Evolutionary conservation across 2,329 filamentous ascomycete genomes (phyloP), one percentile per base, ranked within the genome.

Genomic region (Fusarium fracticaudum): DNA sequence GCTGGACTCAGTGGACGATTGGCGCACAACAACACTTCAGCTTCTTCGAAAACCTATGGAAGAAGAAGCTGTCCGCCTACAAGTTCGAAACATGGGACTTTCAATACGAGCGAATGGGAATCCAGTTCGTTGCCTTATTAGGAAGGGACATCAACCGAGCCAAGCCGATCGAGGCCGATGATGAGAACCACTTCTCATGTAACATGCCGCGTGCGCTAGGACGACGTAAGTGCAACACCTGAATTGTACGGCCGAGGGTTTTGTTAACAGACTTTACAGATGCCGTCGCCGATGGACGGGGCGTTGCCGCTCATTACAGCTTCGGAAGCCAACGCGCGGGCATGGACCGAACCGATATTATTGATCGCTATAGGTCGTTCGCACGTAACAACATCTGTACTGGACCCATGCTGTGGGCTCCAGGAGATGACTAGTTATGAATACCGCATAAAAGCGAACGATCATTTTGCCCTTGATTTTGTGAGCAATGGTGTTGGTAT

Each of bases 101-200:
- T 51, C 83, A 86, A 22, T 86, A 85, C 35, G 81, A 83, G 59
- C 83, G 87, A 31, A 84, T 89, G 75, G 88, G 86, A 54, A 85
- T 87, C 37, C 88, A 89, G 73, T 87, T 91, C 71, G 81, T 87
- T 47, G 87, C 86, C 48, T 84, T 90, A 57, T 84, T 86, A 81
- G 87, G 87, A n/a, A 81, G 81, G 37, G 87, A 90, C 73, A 85
- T 88, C 48, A 82, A 84, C n/a, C 79, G 80, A 40, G 84, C 87
- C 63, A 81, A 86, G 41, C 86, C 87, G 6, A 83, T 87, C 33
- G 77, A 79, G 6, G 76, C 83, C 7, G 81, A 85, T 24, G 86
- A 86, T 60, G 87, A 88, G 76, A 83, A 87, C 54, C 84, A 85
- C 67, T 83, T 84, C 67, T 82, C 83, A 31, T 81, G 83, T 47